Evolutionary conservation across 768 basidiomycete species (phyloP), one percentile per base, ranked within the genome.

Genomic region (Russula vinacea): DNA sequence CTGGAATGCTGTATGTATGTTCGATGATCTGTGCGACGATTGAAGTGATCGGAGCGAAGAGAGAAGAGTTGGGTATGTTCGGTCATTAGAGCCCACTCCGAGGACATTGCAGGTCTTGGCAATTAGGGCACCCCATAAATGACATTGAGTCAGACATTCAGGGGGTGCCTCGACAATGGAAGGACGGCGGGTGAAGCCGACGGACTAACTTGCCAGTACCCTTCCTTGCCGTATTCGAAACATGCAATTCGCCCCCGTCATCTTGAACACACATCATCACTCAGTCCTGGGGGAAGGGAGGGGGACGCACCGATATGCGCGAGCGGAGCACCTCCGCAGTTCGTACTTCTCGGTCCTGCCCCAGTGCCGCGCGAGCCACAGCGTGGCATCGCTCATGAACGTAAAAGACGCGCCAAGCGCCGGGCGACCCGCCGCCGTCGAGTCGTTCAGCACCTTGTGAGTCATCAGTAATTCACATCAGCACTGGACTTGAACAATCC

Each of bases 391-490:
- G 2, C 84, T 82, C 72, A 90, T 74, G 72, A 83, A 88, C 8
- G 85, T 77, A 65, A 92, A 92, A 1, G 89, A 86, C 1, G 89
- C 85, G 0, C 90, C 90, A 16, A 92, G 77, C 0, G 88, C 87
- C 5, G 89, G 89, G 69, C 88, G 90, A 62, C 83, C 78, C 9
- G 72, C 75, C 1, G 74, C 76, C 5, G 73, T 73, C 56, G 75
- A 60, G 40, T 65, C 54, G 40, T 65, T 65, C 50, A 88, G 76
- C 9, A 88, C 79, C 90, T 91, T 16, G 26, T 22, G 17, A 9
- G 19, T 2, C 35, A 29, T 16, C 10, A 26, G 5, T 19, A 5
- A 10, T 22, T 10, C 35, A 8, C 35, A 16, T 53, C 62, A 52
- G 35, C 6, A 29, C 44, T n/a, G 49, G 11, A 42, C 5, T 24